Evolutionary conservation across 768 basidiomycete genomes (phyloP).

Genomic region (Vararia minispora): DNA sequence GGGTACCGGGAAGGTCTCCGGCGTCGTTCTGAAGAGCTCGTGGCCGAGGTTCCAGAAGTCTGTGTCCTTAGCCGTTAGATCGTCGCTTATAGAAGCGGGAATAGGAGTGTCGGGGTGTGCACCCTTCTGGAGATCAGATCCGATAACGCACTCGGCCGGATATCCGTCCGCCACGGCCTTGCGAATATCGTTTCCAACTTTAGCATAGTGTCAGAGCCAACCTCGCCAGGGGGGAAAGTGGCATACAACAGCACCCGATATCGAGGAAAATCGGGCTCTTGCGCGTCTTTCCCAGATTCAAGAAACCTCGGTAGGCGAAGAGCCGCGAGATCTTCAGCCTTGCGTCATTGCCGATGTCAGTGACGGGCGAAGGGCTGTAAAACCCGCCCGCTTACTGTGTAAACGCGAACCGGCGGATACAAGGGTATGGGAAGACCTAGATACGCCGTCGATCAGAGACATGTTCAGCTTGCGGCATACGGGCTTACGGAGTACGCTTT

Average conservation of each 20-base stretch:
- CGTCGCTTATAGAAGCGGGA: not conserved
- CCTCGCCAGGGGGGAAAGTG: not conserved
- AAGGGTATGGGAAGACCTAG: slow-evolving; percentile 22
- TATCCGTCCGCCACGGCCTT: slow-evolving; percentile 32
- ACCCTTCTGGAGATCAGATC: slow-evolving; percentile 29
- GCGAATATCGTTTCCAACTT: slow-evolving; percentile 33
- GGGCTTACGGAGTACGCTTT: slow-evolving; percentile 21
- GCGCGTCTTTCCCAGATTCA: slow-evolving; percentile 27
- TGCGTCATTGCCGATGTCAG: no score
- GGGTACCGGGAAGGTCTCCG: slow-evolving; percentile 37
- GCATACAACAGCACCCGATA: slow-evolving; percentile 32
- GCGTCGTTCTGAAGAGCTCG: slow-evolving; percentile 42
- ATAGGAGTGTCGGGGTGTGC: not conserved
- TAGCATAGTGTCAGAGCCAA: not conserved
- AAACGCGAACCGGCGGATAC: slow-evolving; percentile 19
- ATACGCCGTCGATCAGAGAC: not conserved
- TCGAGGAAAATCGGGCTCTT: slow-evolving; percentile 30
- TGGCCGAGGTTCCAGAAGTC: slow-evolving; percentile 57
- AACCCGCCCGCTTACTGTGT: slow-evolving; percentile 13
- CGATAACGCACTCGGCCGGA: slow-evolving; percentile 27
- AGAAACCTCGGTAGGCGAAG: slow-evolving; percentile 18
- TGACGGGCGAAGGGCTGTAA: not conserved
- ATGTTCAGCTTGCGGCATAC: not conserved
- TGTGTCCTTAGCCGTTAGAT: slow-evolving; percentile 13
- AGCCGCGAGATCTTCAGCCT: slow-evolving; percentile 18